These are phyloP conservation scores for Fusarium sp. DNA, from an alignment of 2,329 filamentous ascomycete genomes.

Conservation along the genomic window DNA sequence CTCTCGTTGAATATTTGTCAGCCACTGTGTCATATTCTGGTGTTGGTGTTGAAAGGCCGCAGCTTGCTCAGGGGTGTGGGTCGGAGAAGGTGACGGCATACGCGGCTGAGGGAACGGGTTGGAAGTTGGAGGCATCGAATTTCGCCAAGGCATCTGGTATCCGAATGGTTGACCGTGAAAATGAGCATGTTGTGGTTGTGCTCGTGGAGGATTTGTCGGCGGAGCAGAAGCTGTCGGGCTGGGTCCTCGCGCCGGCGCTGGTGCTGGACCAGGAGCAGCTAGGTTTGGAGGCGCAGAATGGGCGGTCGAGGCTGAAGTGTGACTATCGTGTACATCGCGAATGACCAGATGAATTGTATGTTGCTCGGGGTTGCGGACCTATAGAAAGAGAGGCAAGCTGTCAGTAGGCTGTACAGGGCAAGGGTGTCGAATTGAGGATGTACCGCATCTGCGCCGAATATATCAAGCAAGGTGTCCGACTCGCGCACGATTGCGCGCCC, in stretches of 20 bases:
- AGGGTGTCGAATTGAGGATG: slow-evolving; percentile 5
- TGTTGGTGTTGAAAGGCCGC: slow-evolving; percentile 55
- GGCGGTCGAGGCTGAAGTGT: slow-evolving; percentile 42
- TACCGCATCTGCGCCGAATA: slow-evolving; percentile 69
- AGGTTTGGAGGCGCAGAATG: slow-evolving; percentile 29
- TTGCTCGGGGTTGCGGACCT: slow-evolving; percentile 60
- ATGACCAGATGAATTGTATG: slow-evolving; percentile 68
- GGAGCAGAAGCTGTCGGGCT: slow-evolving; percentile 45
- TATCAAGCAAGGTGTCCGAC: slow-evolving; percentile 65
- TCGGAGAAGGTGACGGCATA: slow-evolving; percentile 50
- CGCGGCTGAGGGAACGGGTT: slow-evolving; percentile 48
- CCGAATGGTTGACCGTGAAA: slow-evolving; percentile 41
- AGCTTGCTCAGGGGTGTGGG: slow-evolving; percentile 47
- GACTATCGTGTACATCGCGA: slow-evolving; percentile 53
- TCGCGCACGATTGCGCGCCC: slow-evolving; percentile 68
- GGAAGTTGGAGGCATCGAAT: slow-evolving; percentile 45
- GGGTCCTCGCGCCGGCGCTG: slow-evolving; percentile 42
- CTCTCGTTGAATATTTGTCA: slow-evolving; percentile 62
- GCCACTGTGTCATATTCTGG: slow-evolving; percentile 59
- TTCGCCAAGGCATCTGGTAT: slow-evolving; percentile 49
- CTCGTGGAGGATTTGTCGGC: slow-evolving; percentile 41
- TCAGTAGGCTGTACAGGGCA: slow-evolving; percentile 38
- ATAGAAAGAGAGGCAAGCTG: slow-evolving; percentile 6
- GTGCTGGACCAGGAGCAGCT: slow-evolving; percentile 12
- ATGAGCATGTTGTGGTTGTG: slow-evolving; percentile 34